Base-by-base conservation (phyloP, 371 early-diverging fungal species). In the Apophysomyces trapeziformis region DNA sequence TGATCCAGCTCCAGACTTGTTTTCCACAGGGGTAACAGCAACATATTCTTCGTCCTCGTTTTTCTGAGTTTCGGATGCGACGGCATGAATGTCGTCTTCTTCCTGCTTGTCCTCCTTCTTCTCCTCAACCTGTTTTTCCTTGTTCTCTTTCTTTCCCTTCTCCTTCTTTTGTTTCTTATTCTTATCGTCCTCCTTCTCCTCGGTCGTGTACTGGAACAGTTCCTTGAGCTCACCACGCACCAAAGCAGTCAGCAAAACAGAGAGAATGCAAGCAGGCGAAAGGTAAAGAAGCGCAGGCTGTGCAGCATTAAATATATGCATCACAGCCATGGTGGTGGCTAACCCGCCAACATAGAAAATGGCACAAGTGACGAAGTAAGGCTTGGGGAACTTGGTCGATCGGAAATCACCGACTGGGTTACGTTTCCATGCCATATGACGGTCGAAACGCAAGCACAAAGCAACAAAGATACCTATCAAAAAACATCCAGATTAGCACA, bases 221-320 rank as follows among this genome's bases (percentile, higher is more conserved):
- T 88, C 87, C 61, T 82, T 84, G 41, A 97, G 57, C 75, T 98
- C 95, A 61, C 96, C 95, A 59, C 95, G 92, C 26, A 75, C 70
- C n/a, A 82, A 65, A 12, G 95, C 97, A 12, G 90, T 90, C n/a
- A 91, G 59, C 60, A 97, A 68, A 4, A 88, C 88, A 16, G 98
- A 93, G 39, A 97, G 66, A 66, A 93, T 95, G 71, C 99, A 97
- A 4, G 98, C 98, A 5, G 99, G 99, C 1, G 96, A 95, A 21
- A 98, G 89, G 66, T 99, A 99, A 41, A 99, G 84, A 4, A 99
- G 82, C 4, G 99, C 99, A 4, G 99, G 99, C 88, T 97, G 99
- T 8, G 98, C 99, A 6, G 96, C 94, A 75, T 96, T 87, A 85
- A 96, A 97, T n/a, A 90, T 85, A 71, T 98, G 96, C 96, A 98